Base-by-base conservation (phyloP, 1,284 basidiomycete genomes). In the Ganoderma sinense region DNA sequence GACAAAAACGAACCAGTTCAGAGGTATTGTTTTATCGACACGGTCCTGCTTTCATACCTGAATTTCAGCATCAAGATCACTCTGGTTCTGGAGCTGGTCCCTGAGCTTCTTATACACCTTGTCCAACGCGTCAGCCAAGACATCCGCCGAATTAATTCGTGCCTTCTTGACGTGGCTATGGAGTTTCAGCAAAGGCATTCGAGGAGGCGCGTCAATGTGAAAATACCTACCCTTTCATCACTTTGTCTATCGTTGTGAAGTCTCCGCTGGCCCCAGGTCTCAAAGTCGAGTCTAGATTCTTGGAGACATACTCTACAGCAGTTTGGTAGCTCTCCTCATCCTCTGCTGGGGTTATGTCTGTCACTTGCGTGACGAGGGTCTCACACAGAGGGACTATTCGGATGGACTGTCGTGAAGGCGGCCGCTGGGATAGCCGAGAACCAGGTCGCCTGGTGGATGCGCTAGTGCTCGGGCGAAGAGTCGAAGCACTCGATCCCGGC, bases 61-160 rank as follows among this genome's bases (percentile, higher is more conserved):
- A 18, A 94, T 88, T 59, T 87, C 87, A 41, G 88, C 82, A 74
- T 94, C 92, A 23, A 94, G 80, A 75, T 92, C 91, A 26, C 81
- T 84, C 29, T 84, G 82, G 66, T 83, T 79, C 45, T 83, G 82
- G 2, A 87, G 79, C 33, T 86, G 83, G 14, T 75, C 72, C 73
- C 88, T 91, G 29, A 94, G 80, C 66, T 80, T 82, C 41, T 76
- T 72, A 71, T 88, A 88, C 1, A 85, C 84, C 36, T 80, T 80
- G 66, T 88, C 82, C 8, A 94, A 77, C 0, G 91, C 91, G 39
- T 87, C 82, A 11, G 88, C 89, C 6, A 92, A 82, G 6, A 75
- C 77, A 75, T 93, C 89, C 62, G 86, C 82, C 16, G 87, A 87
- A 69, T 90, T 87, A 67, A 94, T 86, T 41, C 87, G 86, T n/a